These are phyloP conservation scores for Avicennia marina DNA, from an alignment of 257 asterid genomes.

Conservation along the genomic window DNA sequence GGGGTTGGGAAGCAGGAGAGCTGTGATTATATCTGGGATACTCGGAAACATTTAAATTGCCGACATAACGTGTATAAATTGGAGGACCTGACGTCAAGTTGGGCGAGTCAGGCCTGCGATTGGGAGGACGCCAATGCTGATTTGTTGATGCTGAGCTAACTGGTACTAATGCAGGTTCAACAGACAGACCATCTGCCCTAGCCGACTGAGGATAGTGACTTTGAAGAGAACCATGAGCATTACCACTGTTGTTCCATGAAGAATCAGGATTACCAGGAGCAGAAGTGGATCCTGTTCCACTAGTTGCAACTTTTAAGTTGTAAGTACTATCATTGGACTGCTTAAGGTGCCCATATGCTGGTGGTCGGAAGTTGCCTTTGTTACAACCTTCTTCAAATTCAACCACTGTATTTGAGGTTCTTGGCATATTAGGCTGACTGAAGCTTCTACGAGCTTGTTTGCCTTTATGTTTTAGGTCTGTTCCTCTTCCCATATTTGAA, in stretches of 20 bases:
- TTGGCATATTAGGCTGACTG: constrained; percentile 52
- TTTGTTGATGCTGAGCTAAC: constrained; percentile 18
- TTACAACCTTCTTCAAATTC: constrained; percentile 54
- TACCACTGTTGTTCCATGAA: constrained; percentile 35
- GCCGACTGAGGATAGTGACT: constrained; percentile 41
- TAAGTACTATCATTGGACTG: constrained; percentile 49
- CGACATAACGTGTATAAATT: constrained; percentile 21
- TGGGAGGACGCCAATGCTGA: constrained; percentile 26
- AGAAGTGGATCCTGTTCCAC: constrained; percentile 40
- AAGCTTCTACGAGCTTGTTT: constrained; percentile 47
- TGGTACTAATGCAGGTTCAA: constrained; percentile 37
- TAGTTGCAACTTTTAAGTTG: constrained; percentile 32
- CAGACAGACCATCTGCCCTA: constrained; percentile 40
- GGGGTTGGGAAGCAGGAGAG: constrained; percentile 23
- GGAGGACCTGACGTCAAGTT: constrained; percentile 23
- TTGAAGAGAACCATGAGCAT: constrained; percentile 48
- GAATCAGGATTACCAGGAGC: constrained; percentile 36
- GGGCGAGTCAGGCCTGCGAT: constrained; percentile 26
- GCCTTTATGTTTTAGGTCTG: constrained; percentile 58
- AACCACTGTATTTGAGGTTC: constrained; percentile 33
- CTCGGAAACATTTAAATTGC: constrained; percentile 28
- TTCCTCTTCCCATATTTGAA: constrained; percentile 66
- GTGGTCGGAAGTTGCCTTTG: constrained; percentile 41
- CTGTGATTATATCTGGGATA: constrained; percentile 26
- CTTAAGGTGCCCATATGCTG: constrained; percentile 47